Evolutionary conservation across 2,329 filamentous ascomycete species (phyloP).

Genomic region (Xylariaceae sp.): DNA sequence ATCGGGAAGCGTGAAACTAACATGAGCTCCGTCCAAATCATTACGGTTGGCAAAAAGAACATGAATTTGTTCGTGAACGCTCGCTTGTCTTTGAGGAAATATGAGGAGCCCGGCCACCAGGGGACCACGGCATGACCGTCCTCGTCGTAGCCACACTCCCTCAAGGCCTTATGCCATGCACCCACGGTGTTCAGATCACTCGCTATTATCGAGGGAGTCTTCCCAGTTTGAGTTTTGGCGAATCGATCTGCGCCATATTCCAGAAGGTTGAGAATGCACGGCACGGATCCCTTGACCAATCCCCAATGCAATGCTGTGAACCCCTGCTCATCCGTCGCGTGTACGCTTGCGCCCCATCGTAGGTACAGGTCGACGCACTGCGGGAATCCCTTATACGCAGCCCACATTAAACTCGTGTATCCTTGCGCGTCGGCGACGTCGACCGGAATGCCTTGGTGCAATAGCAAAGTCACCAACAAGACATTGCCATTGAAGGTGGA

Average conservation of each 20-base stretch:
- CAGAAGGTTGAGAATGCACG: constrained; percentile 86
- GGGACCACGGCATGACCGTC: constrained; percentile 66
- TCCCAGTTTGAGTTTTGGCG: constrained; percentile 80
- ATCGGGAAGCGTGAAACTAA: constrained; percentile 69
- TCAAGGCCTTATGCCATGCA: constrained; percentile 76
- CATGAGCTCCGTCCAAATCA: constrained; percentile 65
- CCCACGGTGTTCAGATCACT: constrained; percentile 80
- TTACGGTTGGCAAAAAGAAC: constrained; percentile 80
- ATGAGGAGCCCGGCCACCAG: constrained; percentile 66
- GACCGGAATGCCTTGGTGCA: constrained; percentile 93
- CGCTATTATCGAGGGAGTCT: constrained; percentile 81
- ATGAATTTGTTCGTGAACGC: constrained; percentile 78
- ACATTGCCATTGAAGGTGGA: constrained; percentile 97
- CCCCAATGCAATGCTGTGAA: constrained; percentile 97
- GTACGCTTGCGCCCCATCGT: constrained; percentile 91
- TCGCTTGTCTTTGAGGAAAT: constrained; percentile 69
- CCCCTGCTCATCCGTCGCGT: constrained; percentile 82
- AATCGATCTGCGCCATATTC: constrained; percentile 95
- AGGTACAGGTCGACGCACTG: constrained; percentile 88
- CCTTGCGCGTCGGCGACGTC: constrained; percentile 85
- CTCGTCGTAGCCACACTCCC: constrained; percentile 76
- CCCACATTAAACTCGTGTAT: constrained; percentile 97
- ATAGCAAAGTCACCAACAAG: constrained; percentile 76
- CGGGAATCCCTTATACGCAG: constrained; percentile 94
- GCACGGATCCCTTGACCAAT: constrained; percentile 83